Base-by-base conservation (phyloP, 2,329 filamentous ascomycete species). In the Aotearoamyces nothofagi region DNA sequence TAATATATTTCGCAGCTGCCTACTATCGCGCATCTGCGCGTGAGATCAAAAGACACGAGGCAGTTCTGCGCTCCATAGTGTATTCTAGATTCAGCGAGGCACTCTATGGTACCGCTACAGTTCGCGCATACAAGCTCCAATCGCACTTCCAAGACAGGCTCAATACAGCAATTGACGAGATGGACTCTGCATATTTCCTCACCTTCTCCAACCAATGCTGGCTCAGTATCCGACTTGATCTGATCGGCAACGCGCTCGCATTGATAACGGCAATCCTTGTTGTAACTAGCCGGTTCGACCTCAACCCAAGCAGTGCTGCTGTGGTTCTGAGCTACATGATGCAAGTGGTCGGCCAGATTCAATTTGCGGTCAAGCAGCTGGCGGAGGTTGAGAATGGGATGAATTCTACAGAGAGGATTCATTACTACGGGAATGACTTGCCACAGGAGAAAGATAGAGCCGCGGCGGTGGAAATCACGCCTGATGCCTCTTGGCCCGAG, bases 351-450 rank as follows among this genome's bases (percentile, higher is more conserved):
- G 67, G 75, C 46, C 71, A 77, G 63, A 66, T 79, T 24, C 72
- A 78, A 30, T 76, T 77, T 46, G 72, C 70, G 5, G 70, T 78
- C 4, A 62, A 73, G 8, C 71, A 79, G 44, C 56, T 77, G 5
- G 72, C 72, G 4, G 72, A 77, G 42, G 68, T 78, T 5, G 72
- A 78, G 42, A 78, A 77, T 47, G 66, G 71, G 43, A 78, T 79
- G 73, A 77, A 77, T 46, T 61, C 71, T 8, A 73, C 69, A 0
- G 74, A 78, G 44, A 64, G 73, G 19, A 54, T 79, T 13, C 63
- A 77, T 46, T 68, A 73, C 48, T 78, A 79, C 45, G 71, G 69
- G 30, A 71, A 48, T 63, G 69, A 1, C 65, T 69, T 2, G 20
- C 12, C 26, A 33, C 17, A 30, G 11, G n/a, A n/a, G n/a, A n/a